phyloP scores from a whole-genome alignment of 306 rosid genomes.

The Malus sieversii region DNA sequence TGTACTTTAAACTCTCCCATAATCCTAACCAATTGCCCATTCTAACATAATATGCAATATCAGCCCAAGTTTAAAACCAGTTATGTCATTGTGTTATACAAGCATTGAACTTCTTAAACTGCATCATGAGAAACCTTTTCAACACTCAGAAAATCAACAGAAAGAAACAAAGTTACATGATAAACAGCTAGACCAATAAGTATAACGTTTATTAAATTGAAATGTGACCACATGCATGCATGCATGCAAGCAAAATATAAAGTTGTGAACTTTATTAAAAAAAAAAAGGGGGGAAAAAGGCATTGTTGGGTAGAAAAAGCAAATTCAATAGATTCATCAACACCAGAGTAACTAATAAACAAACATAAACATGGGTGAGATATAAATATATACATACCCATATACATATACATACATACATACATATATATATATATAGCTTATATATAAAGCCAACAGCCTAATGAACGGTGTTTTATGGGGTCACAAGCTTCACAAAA shows the following conservation, averaged over 20 bases:
- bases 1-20: too few relatives aligned
- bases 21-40: too few relatives aligned
- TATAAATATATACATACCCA: too few relatives aligned
- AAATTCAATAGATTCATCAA: slow-evolving; percentile 37
- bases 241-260: slow-evolving; percentile 13
- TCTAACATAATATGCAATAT: too few relatives aligned
- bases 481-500: too few relatives aligned
- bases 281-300: background rate
- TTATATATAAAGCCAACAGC: too few relatives aligned
- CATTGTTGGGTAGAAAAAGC: slow-evolving; percentile 19
- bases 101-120: too few relatives aligned
- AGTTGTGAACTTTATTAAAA: background rate
- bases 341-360: slow-evolving; percentile 16
- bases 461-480: too few relatives aligned
- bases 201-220: slow-evolving; percentile 1
- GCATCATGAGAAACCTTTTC: background rate
- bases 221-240: slow-evolving; percentile 17
- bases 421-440: too few relatives aligned
- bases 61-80: too few relatives aligned
- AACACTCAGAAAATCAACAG: background rate
- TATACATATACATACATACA: too few relatives aligned
- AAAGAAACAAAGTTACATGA: background rate
- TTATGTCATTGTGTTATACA: background rate
- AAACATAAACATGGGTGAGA: slow-evolving; percentile 19
- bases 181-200: background rate